Base-by-base conservation (phyloP, 2,329 filamentous ascomycete species). In the Monosporascus sp. region DNA sequence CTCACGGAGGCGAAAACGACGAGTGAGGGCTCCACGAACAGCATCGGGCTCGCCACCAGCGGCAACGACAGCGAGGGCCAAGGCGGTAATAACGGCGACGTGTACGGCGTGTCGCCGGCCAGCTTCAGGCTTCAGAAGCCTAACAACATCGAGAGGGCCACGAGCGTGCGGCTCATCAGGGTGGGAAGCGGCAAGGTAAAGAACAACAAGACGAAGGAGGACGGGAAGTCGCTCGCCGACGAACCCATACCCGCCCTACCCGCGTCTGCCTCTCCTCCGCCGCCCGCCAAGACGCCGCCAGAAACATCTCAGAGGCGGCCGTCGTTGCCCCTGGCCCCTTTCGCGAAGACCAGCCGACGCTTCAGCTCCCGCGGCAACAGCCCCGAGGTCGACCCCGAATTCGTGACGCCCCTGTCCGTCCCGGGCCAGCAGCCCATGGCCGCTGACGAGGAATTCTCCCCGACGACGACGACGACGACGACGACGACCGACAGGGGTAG, bases 51-150 rank as follows among this genome's bases (percentile, higher is more conserved):
- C 24, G 61, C 64, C 20, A 55, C 49, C 2, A 68, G 58, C 49
- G 58, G 52, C 15, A 27, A 27, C 24, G 24, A 6, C 42, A 22
- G 24, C 22, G 17, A 2, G 11, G 7, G 24, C 15, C 17, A 25
- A 42, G 37, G 45, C 11, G 38, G 51, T 9, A 11, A 27, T 17
- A 53, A 42, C 14, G 42, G 24, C 18, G 61, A 62, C 36, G 60
- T 57, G n/a, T 56, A 63, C 31, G 54, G 55, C 6, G 53, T 53
- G 14, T 55, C 57, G 22, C 54, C 62, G 2, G 24, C 54, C 15
- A 55, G 53, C 48, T 67, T 68, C 42, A 61, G 65, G 24, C 48
- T 68, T 34, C 61, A 68, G 47, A 65, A 65, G 49, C 57, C 59
- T 25, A 58, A 55, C 20, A 62, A 49, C 27, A n/a, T 67, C 38